A percentile compares a stretch with the other conserved stretches of the same genome.
Evolutionary conservation across 306 rosid species (phyloP).

Genomic region (Arachis hypogaea): DNA sequence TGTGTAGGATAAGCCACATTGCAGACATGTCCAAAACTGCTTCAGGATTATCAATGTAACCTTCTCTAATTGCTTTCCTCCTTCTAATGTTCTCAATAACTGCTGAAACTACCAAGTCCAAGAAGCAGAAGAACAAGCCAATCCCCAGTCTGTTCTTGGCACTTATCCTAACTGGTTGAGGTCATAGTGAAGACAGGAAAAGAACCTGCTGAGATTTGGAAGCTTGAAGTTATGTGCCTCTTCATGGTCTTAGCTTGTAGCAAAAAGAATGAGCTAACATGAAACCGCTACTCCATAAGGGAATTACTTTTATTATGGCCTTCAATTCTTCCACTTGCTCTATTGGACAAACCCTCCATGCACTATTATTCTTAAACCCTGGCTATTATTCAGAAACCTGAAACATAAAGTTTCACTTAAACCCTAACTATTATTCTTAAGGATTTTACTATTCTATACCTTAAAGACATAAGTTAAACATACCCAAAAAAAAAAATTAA

Average conservation of each 20-base stretch:
- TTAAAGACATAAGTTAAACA: too few relatives aligned
- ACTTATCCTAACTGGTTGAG: slow-evolving; percentile 42
- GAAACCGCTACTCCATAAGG: slow-evolving; percentile 66
- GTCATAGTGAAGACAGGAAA: slow-evolving; percentile 51
- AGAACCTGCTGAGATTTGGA: slow-evolving; percentile 73
- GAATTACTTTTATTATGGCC: slow-evolving; percentile 61
- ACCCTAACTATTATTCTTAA: too few relatives aligned
- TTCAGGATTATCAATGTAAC: slow-evolving; percentile 39
- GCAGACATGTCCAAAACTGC: slow-evolving; percentile 69
- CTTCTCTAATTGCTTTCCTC: slow-evolving; percentile 45
- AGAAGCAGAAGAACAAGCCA: slow-evolving; percentile 50
- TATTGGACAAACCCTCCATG: slow-evolving; percentile 70
- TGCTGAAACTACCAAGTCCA: slow-evolving; percentile 55
- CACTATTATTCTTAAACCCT: slow-evolving; percentile 40
- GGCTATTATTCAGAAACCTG: slow-evolving; percentile 63
- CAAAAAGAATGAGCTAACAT: slow-evolving; percentile 55
- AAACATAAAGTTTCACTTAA: neutral
- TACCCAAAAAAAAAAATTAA: too few relatives aligned
- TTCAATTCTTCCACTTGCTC: slow-evolving; percentile 77
- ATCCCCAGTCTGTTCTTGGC: slow-evolving; percentile 63
- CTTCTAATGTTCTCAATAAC: slow-evolving; percentile 52
- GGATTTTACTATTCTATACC: too few relatives aligned
- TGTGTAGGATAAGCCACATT: slow-evolving; percentile 65
- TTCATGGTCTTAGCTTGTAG: slow-evolving; percentile 73
- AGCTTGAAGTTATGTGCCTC: slow-evolving; percentile 53